Evolutionary conservation across 2,329 filamentous ascomycete genomes (phyloP), one percentile per base, ranked within the genome.

Genomic region (Trichoderma pleuroti): DNA sequence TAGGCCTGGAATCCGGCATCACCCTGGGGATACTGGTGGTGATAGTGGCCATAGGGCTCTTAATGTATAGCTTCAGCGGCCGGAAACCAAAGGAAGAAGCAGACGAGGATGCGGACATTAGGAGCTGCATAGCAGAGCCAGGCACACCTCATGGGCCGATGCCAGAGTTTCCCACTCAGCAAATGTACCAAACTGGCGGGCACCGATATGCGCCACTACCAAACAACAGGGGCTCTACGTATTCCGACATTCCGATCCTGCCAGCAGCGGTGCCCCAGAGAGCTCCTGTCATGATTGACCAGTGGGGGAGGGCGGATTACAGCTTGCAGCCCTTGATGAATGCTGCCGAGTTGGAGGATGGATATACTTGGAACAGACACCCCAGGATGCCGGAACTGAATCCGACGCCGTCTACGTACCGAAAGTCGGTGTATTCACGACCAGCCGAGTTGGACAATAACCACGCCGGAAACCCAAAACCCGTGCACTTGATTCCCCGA

Each of bases 401-500:
- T 21, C n/a, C 9, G 16, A 12, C 11, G 18, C 46, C 46, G 10
- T 52, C 46, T 14, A 52, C 34, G 6, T 69, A 69, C 39, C 14
- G 4, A 18, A 28, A 69, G 2, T n/a, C 12, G 8, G 10, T 26
- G 32, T 28, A 70, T 42, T 42, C 68, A 12, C 65, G 68, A 49
- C 68, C 61, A 18, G 60, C 46, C 18, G 61, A 66, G 26, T 39
- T 70, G 39, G 46, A 64, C 11, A 42, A 70, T n/a, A 39, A 30
- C 12, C 12, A 57, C 6, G 16, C 84, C 2, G 76, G 56, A 16
- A 34, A 59, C 21, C 46, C 3, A 52, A 52, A 52, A 2, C 5
- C 46, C 21, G 21, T 2, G n/a, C 46, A 52, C 24, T 24, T 24
- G 46, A 52, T 52, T 12, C 46, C 46, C 46, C 46, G 46, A 21